Evolutionary conservation across 2,329 filamentous ascomycete species (phyloP).

Genomic region (Hyphodiscus sp.): DNA sequence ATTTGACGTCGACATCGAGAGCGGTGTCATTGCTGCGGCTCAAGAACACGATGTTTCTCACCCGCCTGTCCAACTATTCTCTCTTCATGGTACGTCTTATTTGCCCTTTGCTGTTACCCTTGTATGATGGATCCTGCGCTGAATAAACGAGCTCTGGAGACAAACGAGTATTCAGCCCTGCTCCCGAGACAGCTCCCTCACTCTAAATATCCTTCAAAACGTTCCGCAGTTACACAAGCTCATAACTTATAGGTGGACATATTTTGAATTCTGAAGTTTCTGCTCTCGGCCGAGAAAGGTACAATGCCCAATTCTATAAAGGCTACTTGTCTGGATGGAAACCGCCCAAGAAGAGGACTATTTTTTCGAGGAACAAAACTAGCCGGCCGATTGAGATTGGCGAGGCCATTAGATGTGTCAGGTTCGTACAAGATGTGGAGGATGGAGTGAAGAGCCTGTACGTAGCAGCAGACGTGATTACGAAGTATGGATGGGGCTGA

Average conservation of each 20-base stretch:
- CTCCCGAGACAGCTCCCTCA: no score
- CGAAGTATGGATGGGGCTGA: not conserved
- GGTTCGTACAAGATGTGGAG: slow-evolving; percentile 16
- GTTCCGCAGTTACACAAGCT: no score
- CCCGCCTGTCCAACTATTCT: slow-evolving; percentile 21
- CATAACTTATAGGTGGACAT: slow-evolving; percentile 6
- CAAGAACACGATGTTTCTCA: slow-evolving; percentile 29
- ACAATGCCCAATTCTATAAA: not conserved
- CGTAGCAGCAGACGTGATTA: not conserved
- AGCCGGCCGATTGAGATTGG: not conserved
- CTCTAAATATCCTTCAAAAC: no score
- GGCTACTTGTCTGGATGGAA: no score
- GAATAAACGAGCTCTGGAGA: no score
- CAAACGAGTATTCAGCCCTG: no score
- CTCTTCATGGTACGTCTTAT: slow-evolving; percentile 12
- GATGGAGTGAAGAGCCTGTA: slow-evolving; percentile 19
- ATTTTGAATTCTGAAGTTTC: slow-evolving; percentile 1
- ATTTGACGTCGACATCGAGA: slow-evolving; percentile 42
- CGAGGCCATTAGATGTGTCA: slow-evolving; percentile 12
- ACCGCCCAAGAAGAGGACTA: no score
- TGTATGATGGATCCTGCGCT: no score
- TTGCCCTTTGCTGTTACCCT: no score
- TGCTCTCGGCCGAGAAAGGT: not conserved
- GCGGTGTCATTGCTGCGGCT: slow-evolving; percentile 47
- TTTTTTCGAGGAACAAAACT: no score